Evolutionary conservation across 2,329 filamentous ascomycete species (phyloP).

Genomic region (Ophiostoma populinum): DNA sequence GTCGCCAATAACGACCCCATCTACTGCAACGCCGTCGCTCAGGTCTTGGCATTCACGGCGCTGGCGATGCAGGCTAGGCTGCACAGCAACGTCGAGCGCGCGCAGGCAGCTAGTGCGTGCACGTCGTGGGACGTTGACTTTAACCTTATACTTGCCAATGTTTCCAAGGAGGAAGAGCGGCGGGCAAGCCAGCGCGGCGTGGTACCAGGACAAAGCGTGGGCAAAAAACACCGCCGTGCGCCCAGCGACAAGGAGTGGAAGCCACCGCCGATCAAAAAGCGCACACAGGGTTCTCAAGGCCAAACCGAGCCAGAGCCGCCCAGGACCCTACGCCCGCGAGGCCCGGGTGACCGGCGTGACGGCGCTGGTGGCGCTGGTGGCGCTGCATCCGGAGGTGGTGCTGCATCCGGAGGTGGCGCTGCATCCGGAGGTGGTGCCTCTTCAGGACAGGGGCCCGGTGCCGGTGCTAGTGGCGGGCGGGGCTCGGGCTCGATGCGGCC

Average conservation of each 20-base stretch:
- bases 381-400: no score
- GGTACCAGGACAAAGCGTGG: neutral
- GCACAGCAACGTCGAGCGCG: slow-evolving; percentile 12
- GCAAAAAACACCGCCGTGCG: slow-evolving; percentile 4
- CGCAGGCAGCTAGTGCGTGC: neutral
- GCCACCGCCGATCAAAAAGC: slow-evolving; percentile 2
- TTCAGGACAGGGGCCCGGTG: no score
- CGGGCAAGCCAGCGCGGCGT: neutral
- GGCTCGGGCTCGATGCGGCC: no score
- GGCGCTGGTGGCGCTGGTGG: no score
- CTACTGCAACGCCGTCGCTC: slow-evolving; percentile 15
- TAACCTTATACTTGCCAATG: neutral
- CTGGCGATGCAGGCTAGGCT: slow-evolving; percentile 12
- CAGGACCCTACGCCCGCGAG: no score
- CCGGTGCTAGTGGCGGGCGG: no score
- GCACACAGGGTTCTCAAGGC: no score
- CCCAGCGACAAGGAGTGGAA: slow-evolving; percentile 6
- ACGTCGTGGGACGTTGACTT: neutral
- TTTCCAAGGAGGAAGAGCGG: neutral
- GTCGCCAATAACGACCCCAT: neutral
- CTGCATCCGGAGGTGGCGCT: no score
- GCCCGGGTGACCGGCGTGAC: no score
- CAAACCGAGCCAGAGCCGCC: no score
- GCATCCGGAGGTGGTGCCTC: no score
- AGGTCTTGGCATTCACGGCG: slow-evolving; percentile 17